Evolutionary conservation across 2,329 filamentous ascomycete genomes (phyloP).

Genomic region (Truncatella angustata): DNA sequence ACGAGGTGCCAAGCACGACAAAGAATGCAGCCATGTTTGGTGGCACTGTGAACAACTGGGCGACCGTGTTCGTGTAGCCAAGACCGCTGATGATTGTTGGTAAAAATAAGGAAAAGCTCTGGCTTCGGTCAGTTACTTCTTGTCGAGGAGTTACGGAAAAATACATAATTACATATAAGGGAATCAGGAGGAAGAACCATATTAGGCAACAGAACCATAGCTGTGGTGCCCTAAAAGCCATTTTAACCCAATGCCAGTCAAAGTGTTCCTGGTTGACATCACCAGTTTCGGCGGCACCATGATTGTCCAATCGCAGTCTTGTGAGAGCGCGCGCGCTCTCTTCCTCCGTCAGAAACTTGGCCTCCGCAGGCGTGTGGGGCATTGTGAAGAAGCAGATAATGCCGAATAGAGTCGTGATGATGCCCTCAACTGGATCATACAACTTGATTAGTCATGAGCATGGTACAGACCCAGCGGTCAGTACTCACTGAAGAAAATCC

Average conservation of each 20-base stretch:
- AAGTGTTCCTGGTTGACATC: constrained; percentile 7
- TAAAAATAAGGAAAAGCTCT: constrained; percentile 67
- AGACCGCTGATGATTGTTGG: constrained; percentile 70
- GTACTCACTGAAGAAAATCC: constrained; percentile 39
- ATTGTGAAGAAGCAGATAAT: constrained; percentile 71
- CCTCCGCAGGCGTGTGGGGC: constrained; percentile 76
- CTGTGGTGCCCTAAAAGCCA: constrained; percentile 7
- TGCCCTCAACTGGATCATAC: constrained; percentile 59
- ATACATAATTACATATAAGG: background rate
- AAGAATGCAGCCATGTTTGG: constrained; percentile 70
- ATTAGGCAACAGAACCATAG: constrained; percentile 7
- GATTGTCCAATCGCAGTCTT: background rate
- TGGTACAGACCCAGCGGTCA: constrained; percentile 63
- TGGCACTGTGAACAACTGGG: constrained; percentile 72
- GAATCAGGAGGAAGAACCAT: constrained; percentile 7
- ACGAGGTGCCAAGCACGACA: constrained; percentile 3
- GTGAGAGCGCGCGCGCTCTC: constrained; percentile 1
- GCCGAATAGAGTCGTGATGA: constrained; percentile 68
- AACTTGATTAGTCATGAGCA: too few relatives aligned
- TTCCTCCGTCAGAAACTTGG: constrained; percentile 63
- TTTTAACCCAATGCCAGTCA: constrained; percentile 9
- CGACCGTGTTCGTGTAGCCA: constrained; percentile 48
- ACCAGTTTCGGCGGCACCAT: background rate
- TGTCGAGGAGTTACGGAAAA: background rate
- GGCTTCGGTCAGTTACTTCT: background rate